Conservation (phyloP, 495 filamentous ascomycete species). For the Cercophora newfieldiana region DNA sequence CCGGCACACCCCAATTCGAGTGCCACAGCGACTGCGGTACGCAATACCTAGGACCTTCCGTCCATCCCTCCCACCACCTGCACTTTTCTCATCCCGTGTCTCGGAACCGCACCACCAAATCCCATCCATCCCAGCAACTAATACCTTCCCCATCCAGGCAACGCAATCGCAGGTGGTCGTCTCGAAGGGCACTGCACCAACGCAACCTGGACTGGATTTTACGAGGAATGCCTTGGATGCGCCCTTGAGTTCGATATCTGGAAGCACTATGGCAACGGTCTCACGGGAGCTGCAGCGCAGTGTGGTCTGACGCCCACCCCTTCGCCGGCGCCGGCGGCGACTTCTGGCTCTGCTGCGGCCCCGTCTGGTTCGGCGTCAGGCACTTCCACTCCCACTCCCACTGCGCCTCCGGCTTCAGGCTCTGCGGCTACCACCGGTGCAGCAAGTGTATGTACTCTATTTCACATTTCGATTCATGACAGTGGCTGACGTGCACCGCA, state of each 20-base stretch:
- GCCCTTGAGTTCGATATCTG: constrained; percentile 48
- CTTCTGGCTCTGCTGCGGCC: not conserved
- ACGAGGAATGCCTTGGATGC: constrained; percentile 45
- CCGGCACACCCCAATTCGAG: constrained; percentile 24
- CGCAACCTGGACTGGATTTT: constrained; percentile 37
- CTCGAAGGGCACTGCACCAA: constrained; percentile 39
- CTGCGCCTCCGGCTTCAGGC: not conserved
- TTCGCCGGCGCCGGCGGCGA: constrained; percentile 5
- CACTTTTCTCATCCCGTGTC: not conserved
- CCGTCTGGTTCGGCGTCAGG: not conserved
- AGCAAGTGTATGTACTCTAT: not conserved
- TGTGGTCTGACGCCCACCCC: constrained; percentile 45
- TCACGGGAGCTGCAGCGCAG: constrained; percentile 33
- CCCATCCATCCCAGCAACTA: not conserved
- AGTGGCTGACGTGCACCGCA: not conserved
- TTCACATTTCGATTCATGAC: not conserved
- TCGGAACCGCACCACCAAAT: not conserved
- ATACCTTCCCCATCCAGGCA: constrained; percentile 20
- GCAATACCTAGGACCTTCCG: no score
- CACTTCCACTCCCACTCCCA: not conserved
- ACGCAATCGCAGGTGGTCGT: constrained; percentile 17
- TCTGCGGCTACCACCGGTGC: not conserved
- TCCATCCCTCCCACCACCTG: not conserved
- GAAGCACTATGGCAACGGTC: constrained; percentile 44
- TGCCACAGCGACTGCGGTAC: constrained; percentile 31